Evolutionary conservation across 78 protist species (phyloP), one percentile per base, ranked within the genome.

Genomic region (Carpediemonas membranifera): DNA sequence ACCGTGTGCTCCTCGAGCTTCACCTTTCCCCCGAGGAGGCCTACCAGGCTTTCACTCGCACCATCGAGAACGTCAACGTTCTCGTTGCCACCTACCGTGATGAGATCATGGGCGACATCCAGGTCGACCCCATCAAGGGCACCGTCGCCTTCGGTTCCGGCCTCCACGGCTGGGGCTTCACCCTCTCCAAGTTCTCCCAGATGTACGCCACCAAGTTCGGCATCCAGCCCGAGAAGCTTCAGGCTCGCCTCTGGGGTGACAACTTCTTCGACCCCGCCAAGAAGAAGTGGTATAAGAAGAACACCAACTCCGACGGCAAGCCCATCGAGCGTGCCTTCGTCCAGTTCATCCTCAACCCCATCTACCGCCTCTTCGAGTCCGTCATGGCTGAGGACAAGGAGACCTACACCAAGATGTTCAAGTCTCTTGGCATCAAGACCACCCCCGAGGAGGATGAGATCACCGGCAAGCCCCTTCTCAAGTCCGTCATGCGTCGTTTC

Each of bases 161-260:
- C 63, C 90, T 90, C 56, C 98, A 95, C 78, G 94, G 90, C 63
- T 95, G 99, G 99, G 99, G 88, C 56, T 96, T 96, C 93, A 90
- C 97, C 51, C 86, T 95, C 34, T 69, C 73, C 74, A 78, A 77
- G 68, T 94, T 90, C n/a, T n/a, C n/a, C n/a, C n/a, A 73, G 59
- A 73, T 87, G 71, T 86, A 87, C 82, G 77, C 90, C n/a, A 33
- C 41, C 51, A 82, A 81, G 68, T 88, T 92, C 71, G 79, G 78
- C 24, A 79, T 86, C 30, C 81, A 70, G 55, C 59, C 47, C 50
- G 82, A 47, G 13, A 85, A 87, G 84, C 54, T 93, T 71, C 69
- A 77, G 77, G 43, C 55, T 65, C 76, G 88, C 28, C 90, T 97
- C 16, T 96, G 99, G 99, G 99, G 99, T 39, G 96, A 97, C 85